phyloP scores from a whole-genome alignment of 306 rosid genomes.

The Quercus variabilis region DNA sequence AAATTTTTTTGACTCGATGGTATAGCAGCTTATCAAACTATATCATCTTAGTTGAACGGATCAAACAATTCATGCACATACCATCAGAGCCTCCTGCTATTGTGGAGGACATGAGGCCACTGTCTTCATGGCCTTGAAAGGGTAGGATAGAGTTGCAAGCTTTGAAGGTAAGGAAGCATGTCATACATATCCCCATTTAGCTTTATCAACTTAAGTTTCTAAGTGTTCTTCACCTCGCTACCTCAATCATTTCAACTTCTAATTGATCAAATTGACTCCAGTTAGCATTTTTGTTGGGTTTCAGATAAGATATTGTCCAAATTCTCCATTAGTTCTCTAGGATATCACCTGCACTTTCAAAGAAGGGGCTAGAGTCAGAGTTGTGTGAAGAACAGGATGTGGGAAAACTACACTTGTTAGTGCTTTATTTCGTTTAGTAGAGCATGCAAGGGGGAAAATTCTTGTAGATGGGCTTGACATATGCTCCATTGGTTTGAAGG shows the following conservation, averaged over 20 bases:
- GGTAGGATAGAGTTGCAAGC: conserved; percentile 46
- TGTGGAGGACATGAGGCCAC: conserved; percentile 40
- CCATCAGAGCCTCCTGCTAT: conserved; percentile 47
- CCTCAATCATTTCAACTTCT: not conserved
- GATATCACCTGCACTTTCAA: conserved; percentile 50
- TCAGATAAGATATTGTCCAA: conserved; percentile 46
- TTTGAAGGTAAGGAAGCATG: conserved; percentile 25
- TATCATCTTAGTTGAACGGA: conserved; percentile 45
- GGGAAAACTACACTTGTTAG: conserved; percentile 57
- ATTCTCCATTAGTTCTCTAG: conserved; percentile 44
- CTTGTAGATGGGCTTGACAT: conserved; percentile 47
- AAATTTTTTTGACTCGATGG: conserved; percentile 35
- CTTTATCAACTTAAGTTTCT: no score
- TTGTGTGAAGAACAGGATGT: conserved; percentile 68
- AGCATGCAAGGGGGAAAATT: conserved; percentile 44
- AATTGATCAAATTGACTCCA: not conserved
- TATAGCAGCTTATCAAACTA: conserved; percentile 41
- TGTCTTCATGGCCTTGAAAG: conserved; percentile 45
- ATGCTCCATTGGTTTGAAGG: conserved; percentile 51
- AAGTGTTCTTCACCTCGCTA: not conserved
- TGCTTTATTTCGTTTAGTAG: conserved; percentile 54
- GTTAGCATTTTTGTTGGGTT: not conserved
- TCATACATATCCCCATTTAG: not conserved
- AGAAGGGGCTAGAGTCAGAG: conserved; percentile 53
- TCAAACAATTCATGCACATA: conserved; percentile 53